Conservation (phyloP, 495 filamentous ascomycete species). For the Hyaloscypha finlandica region DNA sequence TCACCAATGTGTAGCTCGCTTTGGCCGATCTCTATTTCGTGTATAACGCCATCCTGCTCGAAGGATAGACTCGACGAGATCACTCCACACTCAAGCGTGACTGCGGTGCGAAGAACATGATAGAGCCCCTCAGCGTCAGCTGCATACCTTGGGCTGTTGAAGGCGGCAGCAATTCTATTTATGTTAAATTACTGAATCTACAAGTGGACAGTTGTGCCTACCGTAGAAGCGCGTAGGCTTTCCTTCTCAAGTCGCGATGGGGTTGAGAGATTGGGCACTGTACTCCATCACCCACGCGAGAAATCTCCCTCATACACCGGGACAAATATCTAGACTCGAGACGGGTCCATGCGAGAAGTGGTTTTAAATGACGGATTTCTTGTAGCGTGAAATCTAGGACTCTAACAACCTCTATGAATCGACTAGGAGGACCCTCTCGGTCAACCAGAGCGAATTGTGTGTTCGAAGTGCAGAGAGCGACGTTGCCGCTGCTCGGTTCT, state of each 20-base stretch:
- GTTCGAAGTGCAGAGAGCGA: neutral
- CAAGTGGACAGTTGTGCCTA: neutral
- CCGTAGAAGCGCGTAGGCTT: neutral
- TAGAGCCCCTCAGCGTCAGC: neutral
- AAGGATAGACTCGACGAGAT: neutral
- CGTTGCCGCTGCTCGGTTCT: neutral
- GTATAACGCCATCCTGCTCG: neutral
- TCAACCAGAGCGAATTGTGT: conserved; percentile 12
- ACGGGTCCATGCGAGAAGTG: conserved; percentile 9
- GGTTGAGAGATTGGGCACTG: neutral
- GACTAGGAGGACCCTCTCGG: neutral
- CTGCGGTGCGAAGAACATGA: neutral
- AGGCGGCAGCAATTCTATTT: neutral
- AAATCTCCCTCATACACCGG: neutral
- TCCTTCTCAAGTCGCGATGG: neutral
- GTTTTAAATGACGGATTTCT: conserved; percentile 9
- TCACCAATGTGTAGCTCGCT: neutral
- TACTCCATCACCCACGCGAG: neutral
- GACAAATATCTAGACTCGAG: conserved; percentile 10
- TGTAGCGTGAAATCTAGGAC: conserved; percentile 11
- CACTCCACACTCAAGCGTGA: neutral
- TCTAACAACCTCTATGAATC: conserved; percentile 4
- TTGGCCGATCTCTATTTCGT: neutral
- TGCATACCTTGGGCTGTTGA: neutral
- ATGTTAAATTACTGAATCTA: neutral